Base-by-base conservation (phyloP, 805 yeast species). In the Spathaspora hagerdaliae region DNA sequence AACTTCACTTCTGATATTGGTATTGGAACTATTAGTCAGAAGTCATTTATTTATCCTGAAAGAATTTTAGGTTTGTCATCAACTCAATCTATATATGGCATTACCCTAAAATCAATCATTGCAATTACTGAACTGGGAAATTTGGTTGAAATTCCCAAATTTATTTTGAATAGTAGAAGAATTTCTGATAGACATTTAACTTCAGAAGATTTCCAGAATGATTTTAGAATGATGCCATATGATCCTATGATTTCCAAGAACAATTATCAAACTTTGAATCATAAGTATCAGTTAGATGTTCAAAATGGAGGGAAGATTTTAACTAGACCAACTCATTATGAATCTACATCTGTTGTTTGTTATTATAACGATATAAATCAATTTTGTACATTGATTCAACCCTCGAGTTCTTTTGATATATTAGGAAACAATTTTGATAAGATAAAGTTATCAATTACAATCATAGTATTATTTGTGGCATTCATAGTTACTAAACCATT, bases 341-440 rank as follows among this genome's bases (percentile, higher is more conserved):
- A 92, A 64, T 87, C 96, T 1, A 90, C 97, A 0, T 73, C 85
- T 2, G 73, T 87, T 14, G 77, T 87, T 0, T 82, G 94, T 49
- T 71, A 77, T 33, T 65, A 81, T 38, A 87, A 85, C 14, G 49
- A 57, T 27, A 63, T 73, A 39, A 95, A 88, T 58, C 61, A 85
- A 6, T 91, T 87, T 67, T 87, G 91, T 57, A 83, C 95, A 0
- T 73, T 81, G 46, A 74, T 86, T 13, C 77, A 85, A 42, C 97
- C 98, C 0, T 87, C 97, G 0, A 78, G 79, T 37, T 87, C 88
- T 35, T 91, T 87, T 64, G 99, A 92, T 65, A 71, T 79, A 42
- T 73, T 92, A 60, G 78, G 82, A 26, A 66, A 74, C 29, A 72
- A 74, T 42, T 94, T 94, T 59, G 88, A 84, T 54, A 85, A 80